Conservation (phyloP, 352 stramenopile genomes). For the Pythium grandisporangium region DNA sequence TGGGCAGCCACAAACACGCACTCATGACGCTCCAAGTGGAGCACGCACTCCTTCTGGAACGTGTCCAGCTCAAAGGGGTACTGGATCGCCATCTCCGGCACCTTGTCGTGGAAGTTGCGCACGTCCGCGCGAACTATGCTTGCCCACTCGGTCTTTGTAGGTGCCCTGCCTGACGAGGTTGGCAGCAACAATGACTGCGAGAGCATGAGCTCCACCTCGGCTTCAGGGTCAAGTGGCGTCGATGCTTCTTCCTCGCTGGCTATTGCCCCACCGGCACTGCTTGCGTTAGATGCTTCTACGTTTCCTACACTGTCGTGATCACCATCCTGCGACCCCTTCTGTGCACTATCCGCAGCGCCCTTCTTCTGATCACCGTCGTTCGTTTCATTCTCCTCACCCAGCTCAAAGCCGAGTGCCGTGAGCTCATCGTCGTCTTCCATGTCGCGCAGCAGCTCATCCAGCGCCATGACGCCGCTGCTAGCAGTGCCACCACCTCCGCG, state of each 20-base stretch:
- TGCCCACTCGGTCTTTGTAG: constrained; percentile 47
- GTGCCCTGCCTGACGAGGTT: no score
- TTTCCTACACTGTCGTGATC: not conserved
- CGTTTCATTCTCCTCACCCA: constrained; percentile 25
- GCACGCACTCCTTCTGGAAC: constrained; percentile 96
- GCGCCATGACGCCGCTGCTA: constrained; percentile 42
- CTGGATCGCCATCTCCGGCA: constrained; percentile 74
- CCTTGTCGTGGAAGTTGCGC: constrained; percentile 76
- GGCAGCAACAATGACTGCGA: no score
- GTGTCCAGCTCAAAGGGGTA: constrained; percentile 89
- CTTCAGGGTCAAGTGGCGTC: constrained; percentile 28
- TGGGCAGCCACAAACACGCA: constrained; percentile 96
- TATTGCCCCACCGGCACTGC: no score
- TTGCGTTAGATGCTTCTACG: no score
- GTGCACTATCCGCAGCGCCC: constrained; percentile 1
- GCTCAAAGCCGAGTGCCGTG: constrained; percentile 41
- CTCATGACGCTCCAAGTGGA: constrained; percentile 91
- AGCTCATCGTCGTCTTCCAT: constrained; percentile 63
- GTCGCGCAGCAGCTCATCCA: constrained; percentile 62
- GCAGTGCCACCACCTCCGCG: no score
- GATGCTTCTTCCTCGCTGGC: not conserved
- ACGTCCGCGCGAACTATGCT: constrained; percentile 63
- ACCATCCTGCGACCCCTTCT: constrained; percentile 1
- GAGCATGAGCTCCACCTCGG: constrained; percentile 41
- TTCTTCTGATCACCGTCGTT: constrained; percentile 1